Evolutionary conservation across 2,329 filamentous ascomycete genomes (phyloP).

Genomic region (Triangularia setosa): DNA sequence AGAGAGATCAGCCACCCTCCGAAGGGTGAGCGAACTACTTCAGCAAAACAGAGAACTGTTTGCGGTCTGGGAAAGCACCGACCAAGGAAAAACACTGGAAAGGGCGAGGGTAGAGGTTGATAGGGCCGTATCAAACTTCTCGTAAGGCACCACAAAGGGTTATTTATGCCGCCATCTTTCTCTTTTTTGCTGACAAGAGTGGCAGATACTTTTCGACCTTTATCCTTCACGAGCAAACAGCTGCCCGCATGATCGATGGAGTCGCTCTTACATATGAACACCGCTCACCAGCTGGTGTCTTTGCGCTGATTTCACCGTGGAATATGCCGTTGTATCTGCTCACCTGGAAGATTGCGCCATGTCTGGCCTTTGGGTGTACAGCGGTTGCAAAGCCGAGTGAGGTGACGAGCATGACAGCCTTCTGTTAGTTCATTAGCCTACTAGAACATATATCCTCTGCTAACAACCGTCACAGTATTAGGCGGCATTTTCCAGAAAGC

Average conservation of each 20-base stretch:
- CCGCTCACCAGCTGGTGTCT: constrained; percentile 33
- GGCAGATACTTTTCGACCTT: constrained; percentile 34
- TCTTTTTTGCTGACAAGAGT: not conserved
- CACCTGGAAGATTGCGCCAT: constrained; percentile 36
- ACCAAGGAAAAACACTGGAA: constrained; percentile 34
- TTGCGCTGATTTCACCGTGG: constrained; percentile 34
- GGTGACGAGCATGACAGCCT: constrained; percentile 33
- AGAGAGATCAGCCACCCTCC: constrained; percentile 27
- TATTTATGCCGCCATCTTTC: not conserved
- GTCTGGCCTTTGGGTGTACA: constrained; percentile 35
- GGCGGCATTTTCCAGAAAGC: constrained; percentile 27
- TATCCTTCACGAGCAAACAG: constrained; percentile 32
- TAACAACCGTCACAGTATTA: constrained; percentile 21
- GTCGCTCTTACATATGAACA: constrained; percentile 33
- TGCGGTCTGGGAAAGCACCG: constrained; percentile 35
- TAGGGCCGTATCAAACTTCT: constrained; percentile 33
- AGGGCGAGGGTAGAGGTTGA: constrained; percentile 33
- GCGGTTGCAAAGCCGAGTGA: constrained; percentile 35
- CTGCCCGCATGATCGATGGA: constrained; percentile 32
- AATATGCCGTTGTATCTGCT: constrained; percentile 36
- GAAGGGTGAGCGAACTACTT: constrained; percentile 27
- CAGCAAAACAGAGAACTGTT: constrained; percentile 31
- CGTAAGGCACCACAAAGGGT: constrained; percentile 21
- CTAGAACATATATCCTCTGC: not conserved
- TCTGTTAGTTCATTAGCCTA: constrained; percentile 17